Evolutionary conservation across 345 rosid genomes (phyloP), one percentile per base, ranked within the genome.

Genomic region (Linum usitatissimum): DNA sequence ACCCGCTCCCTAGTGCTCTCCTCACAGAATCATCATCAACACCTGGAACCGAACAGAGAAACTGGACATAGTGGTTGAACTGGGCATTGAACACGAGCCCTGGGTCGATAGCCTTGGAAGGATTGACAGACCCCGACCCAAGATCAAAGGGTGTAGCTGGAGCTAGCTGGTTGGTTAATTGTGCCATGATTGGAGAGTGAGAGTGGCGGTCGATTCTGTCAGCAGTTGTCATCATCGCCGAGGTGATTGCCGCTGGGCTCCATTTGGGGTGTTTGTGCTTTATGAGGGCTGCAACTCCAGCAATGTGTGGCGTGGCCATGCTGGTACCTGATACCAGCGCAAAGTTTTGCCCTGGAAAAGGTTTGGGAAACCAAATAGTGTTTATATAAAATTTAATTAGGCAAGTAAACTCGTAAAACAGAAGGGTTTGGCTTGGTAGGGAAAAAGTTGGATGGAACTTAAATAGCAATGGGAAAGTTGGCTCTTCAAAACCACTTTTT

Each of bases 271-370:
- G 84, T 55, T 53, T 80, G 19, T 75, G 81, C 74, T 80, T 77
- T 71, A 80, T 75, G 62, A 80, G 63, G 68, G 84, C 79, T 51
- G 84, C 81, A 60, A 80, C 70, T 21, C 77, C 84, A 63, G 84
- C 81, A 18, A 80, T 64, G 42, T 77, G 84, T 38, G 81, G 81
- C 30, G 81, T 70, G 1, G 79, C 79, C 84, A 80, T 77, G 73
- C 81, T 75, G 13, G 84, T 80, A 30, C 81, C 81, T 9, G 81
- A 77, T 2, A 72, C 60, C 34, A 80, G 77, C 5, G 84, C 84
- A 58, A 77, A 80, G 59, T 30, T 75, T 42, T 77, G 71, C 59
- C 84, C 81, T 77, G 79, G 15, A 66, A 49, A 40, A 57, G 57
- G 18, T 20, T 45, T 45, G 51, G 51, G 13, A 45, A 10, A 45